Evolutionary conservation across 352 stramenopile genomes (phyloP).

Genomic region (Phytophthora agathidicida): DNA sequence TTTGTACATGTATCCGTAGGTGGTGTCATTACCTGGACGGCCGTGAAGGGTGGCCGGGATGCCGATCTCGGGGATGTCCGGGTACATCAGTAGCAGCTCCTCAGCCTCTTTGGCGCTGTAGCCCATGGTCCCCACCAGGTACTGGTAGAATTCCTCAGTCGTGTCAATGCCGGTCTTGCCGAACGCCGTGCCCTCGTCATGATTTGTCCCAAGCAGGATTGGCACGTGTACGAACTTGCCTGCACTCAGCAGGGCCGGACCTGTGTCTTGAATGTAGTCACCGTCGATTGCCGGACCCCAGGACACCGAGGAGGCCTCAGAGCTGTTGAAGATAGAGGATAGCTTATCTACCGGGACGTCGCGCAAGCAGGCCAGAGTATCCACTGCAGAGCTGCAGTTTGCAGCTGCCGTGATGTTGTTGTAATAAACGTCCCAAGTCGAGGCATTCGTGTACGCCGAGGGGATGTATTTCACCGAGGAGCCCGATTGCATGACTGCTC

Average conservation of each 20-base stretch:
- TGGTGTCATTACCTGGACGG: conserved; percentile 1
- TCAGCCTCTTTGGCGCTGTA: conserved; percentile 6
- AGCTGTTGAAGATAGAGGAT: conserved; percentile 27
- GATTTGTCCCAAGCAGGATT: conserved; percentile 25
- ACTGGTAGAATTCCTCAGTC: conserved; percentile 19
- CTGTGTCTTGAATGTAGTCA: conserved; percentile 23
- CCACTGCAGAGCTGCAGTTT: conserved; percentile 20
- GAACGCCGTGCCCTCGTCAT: conserved; percentile 35
- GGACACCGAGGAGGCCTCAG: conserved; percentile 11
- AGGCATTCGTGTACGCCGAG: conserved; percentile 16
- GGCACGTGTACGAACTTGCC: conserved; percentile 34
- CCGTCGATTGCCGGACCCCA: conserved; percentile 28
- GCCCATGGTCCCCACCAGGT: conserved; percentile 7
- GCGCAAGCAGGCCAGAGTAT: conserved; percentile 29
- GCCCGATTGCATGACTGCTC: conserved; percentile 33
- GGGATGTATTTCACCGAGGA: conserved; percentile 5
- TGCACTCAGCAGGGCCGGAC: conserved; percentile 8
- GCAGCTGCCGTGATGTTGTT: conserved; percentile 28
- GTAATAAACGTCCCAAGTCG: conserved; percentile 32
- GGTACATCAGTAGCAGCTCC: conserved; percentile 21
- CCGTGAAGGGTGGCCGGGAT: conserved; percentile 23
- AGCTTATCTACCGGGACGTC: conserved; percentile 27
- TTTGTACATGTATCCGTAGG: conserved; percentile 25
- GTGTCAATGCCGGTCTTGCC: conserved; percentile 11
- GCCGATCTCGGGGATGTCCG: conserved; percentile 28